phyloP scores from a whole-genome alignment of 2,329 filamentous ascomycete species.

The Lecanosticta acicola region DNA sequence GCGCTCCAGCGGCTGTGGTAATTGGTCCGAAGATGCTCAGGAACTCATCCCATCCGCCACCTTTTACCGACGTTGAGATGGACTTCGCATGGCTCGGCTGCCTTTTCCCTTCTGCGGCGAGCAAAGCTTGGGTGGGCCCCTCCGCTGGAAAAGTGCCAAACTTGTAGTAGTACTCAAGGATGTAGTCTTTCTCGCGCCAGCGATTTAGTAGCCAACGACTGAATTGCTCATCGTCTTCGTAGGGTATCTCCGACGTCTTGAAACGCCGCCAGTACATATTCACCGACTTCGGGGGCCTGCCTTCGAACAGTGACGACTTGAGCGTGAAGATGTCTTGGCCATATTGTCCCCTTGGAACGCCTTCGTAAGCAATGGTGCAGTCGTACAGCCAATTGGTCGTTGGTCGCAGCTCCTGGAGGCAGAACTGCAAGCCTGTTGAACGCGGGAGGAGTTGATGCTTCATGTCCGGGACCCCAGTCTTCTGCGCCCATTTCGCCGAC shows the following conservation, averaged over 20 bases:
- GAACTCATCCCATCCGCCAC: conserved; percentile 47
- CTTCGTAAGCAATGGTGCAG: conserved; percentile 93
- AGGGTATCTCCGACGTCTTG: conserved; percentile 70
- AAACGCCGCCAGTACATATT: conserved; percentile 96
- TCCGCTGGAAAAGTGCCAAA: conserved; percentile 76
- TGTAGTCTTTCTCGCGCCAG: conserved; percentile 87
- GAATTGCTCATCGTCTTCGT: conserved; percentile 68
- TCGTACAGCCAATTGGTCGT: conserved; percentile 82
- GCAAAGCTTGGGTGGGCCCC: conserved; percentile 35
- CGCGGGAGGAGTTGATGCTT: conserved; percentile 71
- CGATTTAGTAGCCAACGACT: conserved; percentile 77
- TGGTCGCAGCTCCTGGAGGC: conserved; percentile 66
- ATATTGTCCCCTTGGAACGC: conserved; percentile 72
- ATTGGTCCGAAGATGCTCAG: conserved; percentile 49
- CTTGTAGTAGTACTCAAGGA: conserved; percentile 71
- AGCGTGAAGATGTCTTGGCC: conserved; percentile 91
- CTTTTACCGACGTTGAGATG: conserved; percentile 47
- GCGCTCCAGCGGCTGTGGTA: conserved; percentile 45
- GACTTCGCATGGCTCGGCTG: conserved; percentile 38
- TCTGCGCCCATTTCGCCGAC: conserved; percentile 70
- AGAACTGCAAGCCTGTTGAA: conserved; percentile 75
- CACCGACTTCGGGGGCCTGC: conserved; percentile 84
- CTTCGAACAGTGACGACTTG: conserved; percentile 79
- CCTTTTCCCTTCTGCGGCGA: conserved; percentile 35
- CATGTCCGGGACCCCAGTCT: conserved; percentile 65